Conservation (phyloP, 2,329 filamentous ascomycete genomes). For the Scleromitrula shiraiana region DNA sequence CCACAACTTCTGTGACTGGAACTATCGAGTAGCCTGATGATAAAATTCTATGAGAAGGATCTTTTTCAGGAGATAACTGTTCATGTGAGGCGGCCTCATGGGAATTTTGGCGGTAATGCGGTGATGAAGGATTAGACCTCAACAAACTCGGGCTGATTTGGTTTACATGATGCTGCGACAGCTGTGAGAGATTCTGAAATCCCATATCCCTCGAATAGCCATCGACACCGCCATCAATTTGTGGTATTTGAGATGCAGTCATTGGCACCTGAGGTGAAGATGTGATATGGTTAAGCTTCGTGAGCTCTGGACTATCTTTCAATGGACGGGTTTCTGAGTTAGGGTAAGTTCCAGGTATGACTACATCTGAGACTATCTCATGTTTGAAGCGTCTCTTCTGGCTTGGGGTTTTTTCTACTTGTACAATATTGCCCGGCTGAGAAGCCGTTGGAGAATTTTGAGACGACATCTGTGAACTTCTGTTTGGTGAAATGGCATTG, state of each 20-base stretch:
- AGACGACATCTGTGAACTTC: constrained; percentile 8
- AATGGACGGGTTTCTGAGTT: not conserved
- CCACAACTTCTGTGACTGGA: no score
- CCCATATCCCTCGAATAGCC: no score
- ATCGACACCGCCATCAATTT: not conserved
- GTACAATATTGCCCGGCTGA: constrained; percentile 11
- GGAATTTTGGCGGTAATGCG: no score
- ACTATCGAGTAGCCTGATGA: no score
- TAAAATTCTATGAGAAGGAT: no score
- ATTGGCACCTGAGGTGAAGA: not conserved
- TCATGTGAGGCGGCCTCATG: no score
- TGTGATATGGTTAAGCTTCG: not conserved
- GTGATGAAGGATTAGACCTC: not conserved
- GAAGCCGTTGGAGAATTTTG: constrained; percentile 15
- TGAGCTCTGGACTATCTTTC: not conserved
- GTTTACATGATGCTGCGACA: not conserved
- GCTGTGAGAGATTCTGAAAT: not conserved
- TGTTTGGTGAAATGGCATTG: not conserved
- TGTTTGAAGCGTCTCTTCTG: not conserved
- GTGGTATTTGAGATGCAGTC: not conserved
- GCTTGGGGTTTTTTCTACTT: constrained; percentile 21
- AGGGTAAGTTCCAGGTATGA: constrained; percentile 18
- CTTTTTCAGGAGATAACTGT: no score
- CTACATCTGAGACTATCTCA: constrained; percentile 12
- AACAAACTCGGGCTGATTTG: not conserved